These are phyloP conservation scores for Wickerhamiella siamensis DNA, from an alignment of 805 yeast species.

Conservation along the genomic window DNA sequence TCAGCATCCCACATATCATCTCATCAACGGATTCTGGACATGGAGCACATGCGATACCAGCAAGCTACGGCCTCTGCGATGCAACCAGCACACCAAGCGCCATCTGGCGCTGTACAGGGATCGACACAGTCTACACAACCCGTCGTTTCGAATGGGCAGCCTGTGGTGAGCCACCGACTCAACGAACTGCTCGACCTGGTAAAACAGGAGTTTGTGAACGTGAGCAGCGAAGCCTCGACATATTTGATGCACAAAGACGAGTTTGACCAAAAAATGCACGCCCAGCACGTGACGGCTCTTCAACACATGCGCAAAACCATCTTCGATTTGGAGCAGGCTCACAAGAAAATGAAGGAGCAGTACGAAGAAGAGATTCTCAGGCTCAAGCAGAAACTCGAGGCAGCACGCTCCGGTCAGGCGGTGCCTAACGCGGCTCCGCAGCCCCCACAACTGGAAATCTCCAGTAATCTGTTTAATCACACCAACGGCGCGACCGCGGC, in stretches of 20 bases:
- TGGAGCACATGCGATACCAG: constrained; percentile 6
- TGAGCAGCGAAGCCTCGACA: constrained; percentile 70
- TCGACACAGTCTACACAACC: too few relatives aligned
- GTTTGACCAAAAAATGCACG: constrained; percentile 61
- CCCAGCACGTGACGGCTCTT: constrained; percentile 85
- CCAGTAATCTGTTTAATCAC: constrained; percentile 10
- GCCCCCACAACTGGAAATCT: constrained; percentile 10
- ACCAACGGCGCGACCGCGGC: not conserved
- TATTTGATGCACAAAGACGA: constrained; percentile 86
- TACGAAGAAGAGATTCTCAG: constrained; percentile 86
- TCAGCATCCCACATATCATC: too few relatives aligned
- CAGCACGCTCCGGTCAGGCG: constrained; percentile 13
- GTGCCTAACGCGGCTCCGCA: constrained; percentile 5
- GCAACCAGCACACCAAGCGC: too few relatives aligned
- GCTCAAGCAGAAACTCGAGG: constrained; percentile 71
- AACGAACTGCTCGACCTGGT: constrained; percentile 82
- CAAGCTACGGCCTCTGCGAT: constrained; percentile 7
- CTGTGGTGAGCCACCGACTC: constrained; percentile 24
- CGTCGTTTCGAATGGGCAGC: constrained; percentile 4
- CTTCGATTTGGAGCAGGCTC: constrained; percentile 85
- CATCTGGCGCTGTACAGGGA: too few relatives aligned
- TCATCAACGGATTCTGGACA: too few relatives aligned
- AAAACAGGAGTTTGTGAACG: constrained; percentile 77
- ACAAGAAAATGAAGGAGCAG: constrained; percentile 86
- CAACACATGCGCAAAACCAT: constrained; percentile 89